These are phyloP conservation scores for Erigeron philadelphicus DNA, from an alignment of 140 eudicot genomes.

Conservation along the genomic window DNA sequence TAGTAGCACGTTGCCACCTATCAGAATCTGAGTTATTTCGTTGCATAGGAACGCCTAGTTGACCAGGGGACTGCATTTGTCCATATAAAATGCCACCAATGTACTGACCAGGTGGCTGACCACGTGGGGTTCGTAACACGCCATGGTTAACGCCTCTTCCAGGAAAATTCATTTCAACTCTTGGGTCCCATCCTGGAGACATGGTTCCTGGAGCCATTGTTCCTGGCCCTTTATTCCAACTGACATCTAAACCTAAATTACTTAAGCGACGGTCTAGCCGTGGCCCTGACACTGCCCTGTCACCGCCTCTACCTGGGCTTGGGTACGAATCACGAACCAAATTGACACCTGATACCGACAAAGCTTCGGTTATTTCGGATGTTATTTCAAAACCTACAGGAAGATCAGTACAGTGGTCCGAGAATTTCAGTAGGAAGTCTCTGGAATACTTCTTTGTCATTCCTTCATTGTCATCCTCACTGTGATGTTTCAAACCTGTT, in stretches of 20 bases:
- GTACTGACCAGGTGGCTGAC: conserved; percentile 38
- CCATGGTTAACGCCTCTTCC: conserved; percentile 40
- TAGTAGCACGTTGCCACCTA: conserved; percentile 68
- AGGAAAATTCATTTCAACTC: conserved; percentile 40
- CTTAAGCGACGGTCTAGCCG: conserved; percentile 58
- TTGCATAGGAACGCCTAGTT: conserved; percentile 41
- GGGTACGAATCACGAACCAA: conserved; percentile 46
- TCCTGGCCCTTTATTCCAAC: conserved; percentile 54
- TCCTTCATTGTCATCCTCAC: conserved; percentile 39
- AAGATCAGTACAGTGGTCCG: conserved; percentile 50
- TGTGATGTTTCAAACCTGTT: conserved; percentile 29
- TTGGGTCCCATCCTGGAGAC: conserved; percentile 44
- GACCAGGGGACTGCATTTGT: conserved; percentile 57
- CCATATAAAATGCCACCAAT: conserved; percentile 55
- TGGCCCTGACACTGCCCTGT: conserved; percentile 36
- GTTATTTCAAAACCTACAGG: conserved; percentile 55
- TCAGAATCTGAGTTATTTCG: conserved; percentile 67
- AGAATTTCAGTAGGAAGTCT: conserved; percentile 75
- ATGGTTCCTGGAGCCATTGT: conserved; percentile 36
- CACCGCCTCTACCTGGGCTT: conserved; percentile 60
- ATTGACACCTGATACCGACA: conserved; percentile 26
- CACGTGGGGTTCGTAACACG: conserved; percentile 46
- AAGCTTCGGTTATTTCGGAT: conserved; percentile 39
- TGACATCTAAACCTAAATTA: conserved; percentile 51
- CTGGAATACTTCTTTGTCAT: conserved; percentile 62